Conservation (phyloP, 148 eudicot genomes). For the Fallopia convolvulus region DNA sequence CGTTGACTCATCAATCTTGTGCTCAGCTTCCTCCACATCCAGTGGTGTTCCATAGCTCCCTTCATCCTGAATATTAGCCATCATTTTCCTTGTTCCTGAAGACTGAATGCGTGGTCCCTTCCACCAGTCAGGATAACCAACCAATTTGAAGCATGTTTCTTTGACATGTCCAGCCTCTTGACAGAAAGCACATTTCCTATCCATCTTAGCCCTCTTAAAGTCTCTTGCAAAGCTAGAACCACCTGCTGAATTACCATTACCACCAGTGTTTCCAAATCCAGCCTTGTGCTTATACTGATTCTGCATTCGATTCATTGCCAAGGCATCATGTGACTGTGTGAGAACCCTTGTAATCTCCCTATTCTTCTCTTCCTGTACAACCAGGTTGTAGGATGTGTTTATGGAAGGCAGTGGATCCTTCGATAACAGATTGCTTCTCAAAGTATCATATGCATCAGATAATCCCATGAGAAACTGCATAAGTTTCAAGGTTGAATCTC, state of each 20-base stretch:
- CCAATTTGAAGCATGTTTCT: neutral
- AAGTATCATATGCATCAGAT: neutral
- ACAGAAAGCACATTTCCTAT: neutral
- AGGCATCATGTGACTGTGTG: neutral
- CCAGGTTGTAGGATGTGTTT: neutral
- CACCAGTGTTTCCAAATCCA: too few relatives aligned
- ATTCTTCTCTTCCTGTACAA: neutral
- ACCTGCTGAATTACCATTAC: too few relatives aligned
- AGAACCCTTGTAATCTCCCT: neutral
- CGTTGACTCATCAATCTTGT: too few relatives aligned
- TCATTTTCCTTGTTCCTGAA: neutral
- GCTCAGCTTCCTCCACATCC: neutral
- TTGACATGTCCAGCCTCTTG: neutral
- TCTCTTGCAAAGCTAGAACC: neutral
- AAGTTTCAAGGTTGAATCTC: neutral
- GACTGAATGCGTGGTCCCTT: neutral
- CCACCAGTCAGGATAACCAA: neutral
- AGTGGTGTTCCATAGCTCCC: neutral
- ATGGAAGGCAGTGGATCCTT: neutral
- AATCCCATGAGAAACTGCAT: neutral
- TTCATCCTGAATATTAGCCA: neutral
- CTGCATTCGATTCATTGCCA: neutral
- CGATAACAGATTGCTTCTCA: too few relatives aligned
- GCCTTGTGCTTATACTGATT: too few relatives aligned
- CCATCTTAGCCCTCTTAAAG: neutral